Evolutionary conservation across 441 rosid genomes (phyloP).

Genomic region (Aleurites moluccanus): DNA sequence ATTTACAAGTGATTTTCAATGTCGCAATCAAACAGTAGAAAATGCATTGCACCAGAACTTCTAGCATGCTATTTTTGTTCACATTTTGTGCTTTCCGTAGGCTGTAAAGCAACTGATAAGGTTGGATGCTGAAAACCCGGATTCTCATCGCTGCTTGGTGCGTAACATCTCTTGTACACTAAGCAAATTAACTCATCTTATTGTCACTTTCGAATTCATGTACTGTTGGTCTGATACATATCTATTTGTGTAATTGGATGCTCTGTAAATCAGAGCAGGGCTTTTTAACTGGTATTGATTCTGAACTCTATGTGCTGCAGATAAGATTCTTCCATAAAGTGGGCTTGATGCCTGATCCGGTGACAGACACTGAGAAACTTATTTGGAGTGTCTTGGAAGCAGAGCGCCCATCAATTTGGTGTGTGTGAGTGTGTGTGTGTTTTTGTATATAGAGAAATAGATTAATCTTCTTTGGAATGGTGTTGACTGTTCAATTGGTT

Average conservation of each 20-base stretch:
- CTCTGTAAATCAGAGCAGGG: neutral
- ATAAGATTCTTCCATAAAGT: conserved; percentile 81
- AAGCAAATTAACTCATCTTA: neutral
- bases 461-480: neutral
- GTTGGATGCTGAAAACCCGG: conserved; percentile 89
- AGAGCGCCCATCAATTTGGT: conserved; percentile 91
- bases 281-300: conserved; percentile 19
- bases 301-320: conserved; percentile 46
- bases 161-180: conserved; percentile 23
- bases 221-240: neutral
- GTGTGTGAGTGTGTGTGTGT: neutral
- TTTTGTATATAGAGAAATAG: neutral
- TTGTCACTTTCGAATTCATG: neutral
- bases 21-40: neutral
- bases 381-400: conserved; percentile 89
- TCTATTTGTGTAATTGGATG: neutral
- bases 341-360: conserved; percentile 63
- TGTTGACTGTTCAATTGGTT: neutral
- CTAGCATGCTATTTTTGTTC: neutral
- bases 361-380: conserved; percentile 74
- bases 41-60: too few relatives aligned
- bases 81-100: conserved; percentile 34
- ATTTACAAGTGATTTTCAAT: neutral
- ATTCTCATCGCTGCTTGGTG: conserved; percentile 96
- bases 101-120: conserved; percentile 87